These are phyloP conservation scores for Sonneratia alba DNA, from an alignment of 345 rosid genomes.

Conservation along the genomic window DNA sequence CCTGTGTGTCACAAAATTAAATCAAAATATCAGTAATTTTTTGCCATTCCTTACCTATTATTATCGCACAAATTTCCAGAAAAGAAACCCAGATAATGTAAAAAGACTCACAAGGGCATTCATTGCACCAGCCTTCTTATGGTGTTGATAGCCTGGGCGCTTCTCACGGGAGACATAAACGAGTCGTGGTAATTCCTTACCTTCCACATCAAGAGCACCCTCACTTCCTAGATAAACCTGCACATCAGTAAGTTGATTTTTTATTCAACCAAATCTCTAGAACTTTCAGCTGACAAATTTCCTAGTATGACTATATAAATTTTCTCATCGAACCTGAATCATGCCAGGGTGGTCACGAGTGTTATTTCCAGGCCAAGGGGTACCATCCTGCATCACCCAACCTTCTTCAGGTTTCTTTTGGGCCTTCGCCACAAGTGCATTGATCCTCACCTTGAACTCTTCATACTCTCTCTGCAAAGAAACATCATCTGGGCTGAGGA, in stretches of 20 bases:
- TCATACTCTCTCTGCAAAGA: slow-evolving; percentile 78
- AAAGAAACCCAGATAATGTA: not conserved
- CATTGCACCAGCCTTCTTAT: slow-evolving; percentile 99
- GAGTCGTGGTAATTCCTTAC: slow-evolving; percentile 79
- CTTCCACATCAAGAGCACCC: slow-evolving; percentile 85
- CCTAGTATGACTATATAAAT: not conserved
- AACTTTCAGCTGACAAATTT: not conserved
- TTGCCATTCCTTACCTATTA: not conserved
- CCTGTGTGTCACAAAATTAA: slow-evolving; percentile 22
- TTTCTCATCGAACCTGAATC: slow-evolving; percentile 56
- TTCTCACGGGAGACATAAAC: slow-evolving; percentile 97
- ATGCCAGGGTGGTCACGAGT: slow-evolving; percentile 99
- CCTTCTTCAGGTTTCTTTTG: slow-evolving; percentile 98
- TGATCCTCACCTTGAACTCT: slow-evolving; percentile 90
- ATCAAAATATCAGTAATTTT: not conserved
- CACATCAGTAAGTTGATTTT: not conserved
- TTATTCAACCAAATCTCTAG: not conserved
- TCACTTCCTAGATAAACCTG: slow-evolving; percentile 94
- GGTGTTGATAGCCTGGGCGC: slow-evolving; percentile 85
- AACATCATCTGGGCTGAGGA: not conserved
- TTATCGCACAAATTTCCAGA: not conserved
- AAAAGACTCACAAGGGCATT: slow-evolving; percentile 62
- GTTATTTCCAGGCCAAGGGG: slow-evolving; percentile 98
- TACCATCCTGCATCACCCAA: slow-evolving; percentile 99
- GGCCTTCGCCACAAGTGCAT: slow-evolving; percentile 86